Base-by-base conservation (phyloP, 306 rosid genomes). In the Cucurbita argyrosperma region DNA sequence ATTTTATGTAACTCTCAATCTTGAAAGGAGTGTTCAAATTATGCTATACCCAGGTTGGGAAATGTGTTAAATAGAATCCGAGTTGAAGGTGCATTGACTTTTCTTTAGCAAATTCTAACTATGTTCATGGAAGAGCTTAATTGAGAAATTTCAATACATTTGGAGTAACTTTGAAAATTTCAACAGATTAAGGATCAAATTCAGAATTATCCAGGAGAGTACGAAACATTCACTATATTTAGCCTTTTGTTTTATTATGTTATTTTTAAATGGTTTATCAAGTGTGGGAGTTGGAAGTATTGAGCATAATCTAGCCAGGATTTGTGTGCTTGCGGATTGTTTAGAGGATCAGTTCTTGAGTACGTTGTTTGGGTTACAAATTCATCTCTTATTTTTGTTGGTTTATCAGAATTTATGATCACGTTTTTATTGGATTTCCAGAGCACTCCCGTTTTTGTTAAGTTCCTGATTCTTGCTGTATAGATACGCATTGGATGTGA, bases 401-500 rank as follows among this genome's bases (percentile, higher is more conserved):
- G 11, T 66, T 43, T 11, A 11, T 45, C 38, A 11, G 12, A 18
- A 23, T 47, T 68, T 68, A 23, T 21, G 12, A 13, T 13, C 18
- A 26, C 43, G 56, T 67, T 67, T 46, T 67, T 46, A 67, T 67
- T 45, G 73, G 56, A 67, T 67, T 46, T 23, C 73, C 56, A 67
- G 73, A 18, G 38, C 56, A 45, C 56, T 67, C 13, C 55, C 73
- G 13, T 69, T 51, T 51, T 50, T 70, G 47, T 70, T 69, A 78
- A 69, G 82, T 78, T 79, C 63, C 26, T 83, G 83, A 76, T 81
- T 85, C 75, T 80, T 82, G 18, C 78, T 75, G 16, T 82, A 78
- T 74, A 95, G 97, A 81, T 91, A 95, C 49, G 99, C 97, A 7
- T 82, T 91, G 91, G 99, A 95, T 83, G 99, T 95, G 75, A 95